These are phyloP conservation scores for Astrothelium macrocarpum DNA, from an alignment of 495 filamentous ascomycete species.

Conservation along the genomic window DNA sequence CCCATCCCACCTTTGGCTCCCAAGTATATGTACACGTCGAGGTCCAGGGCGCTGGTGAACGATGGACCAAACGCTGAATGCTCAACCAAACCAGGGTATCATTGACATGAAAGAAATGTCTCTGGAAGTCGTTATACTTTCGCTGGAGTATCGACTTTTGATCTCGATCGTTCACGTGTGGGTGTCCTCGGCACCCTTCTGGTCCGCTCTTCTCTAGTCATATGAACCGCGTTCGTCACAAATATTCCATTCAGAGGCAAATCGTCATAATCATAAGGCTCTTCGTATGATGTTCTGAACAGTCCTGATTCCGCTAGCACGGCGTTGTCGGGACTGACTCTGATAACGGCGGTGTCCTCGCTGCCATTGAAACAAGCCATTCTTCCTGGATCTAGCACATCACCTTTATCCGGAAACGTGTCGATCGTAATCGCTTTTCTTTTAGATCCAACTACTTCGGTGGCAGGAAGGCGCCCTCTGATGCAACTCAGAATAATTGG, in stretches of 20 bases:
- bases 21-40: no score
- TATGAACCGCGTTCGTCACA: background rate
- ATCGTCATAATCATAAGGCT: background rate
- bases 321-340: background rate
- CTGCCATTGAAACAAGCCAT: background rate
- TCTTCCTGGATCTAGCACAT: background rate
- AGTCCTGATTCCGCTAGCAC: background rate
- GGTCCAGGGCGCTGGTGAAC: no score
- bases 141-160: background rate
- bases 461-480: background rate
- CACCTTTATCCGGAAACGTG: background rate
- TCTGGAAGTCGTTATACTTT: background rate
- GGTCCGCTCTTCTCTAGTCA: slow-evolving; percentile 2
- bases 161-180: background rate
- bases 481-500: slow-evolving; percentile 6
- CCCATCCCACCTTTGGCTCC: no score
- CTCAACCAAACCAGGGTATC: background rate
- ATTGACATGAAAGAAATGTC: background rate
- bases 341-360: background rate
- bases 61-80: background rate
- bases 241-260: background rate
- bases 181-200: background rate
- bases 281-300: background rate
- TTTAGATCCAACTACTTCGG: background rate
- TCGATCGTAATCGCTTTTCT: background rate